Evolutionary conservation across 805 yeast genomes (phyloP).

Genomic region (Komagataella ulmi): DNA sequence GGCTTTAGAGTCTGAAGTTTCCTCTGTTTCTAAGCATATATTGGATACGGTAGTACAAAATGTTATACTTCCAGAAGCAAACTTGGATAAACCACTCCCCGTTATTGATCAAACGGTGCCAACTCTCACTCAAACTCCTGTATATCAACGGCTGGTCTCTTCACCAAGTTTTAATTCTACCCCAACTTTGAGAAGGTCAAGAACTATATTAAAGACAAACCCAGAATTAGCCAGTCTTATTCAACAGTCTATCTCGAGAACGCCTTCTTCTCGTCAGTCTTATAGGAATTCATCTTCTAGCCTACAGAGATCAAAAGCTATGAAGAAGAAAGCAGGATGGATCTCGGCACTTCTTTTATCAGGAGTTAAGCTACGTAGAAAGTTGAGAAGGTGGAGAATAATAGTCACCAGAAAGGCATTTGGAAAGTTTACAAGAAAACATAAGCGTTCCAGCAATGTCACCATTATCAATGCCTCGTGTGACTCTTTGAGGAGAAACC

Average conservation of each 20-base stretch:
- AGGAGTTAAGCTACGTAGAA: constrained; percentile 10
- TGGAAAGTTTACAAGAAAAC: not conserved
- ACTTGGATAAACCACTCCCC: not conserved
- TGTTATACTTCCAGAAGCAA: not conserved
- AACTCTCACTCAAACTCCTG: not conserved
- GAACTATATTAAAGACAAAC: not conserved
- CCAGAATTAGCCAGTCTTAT: not conserved
- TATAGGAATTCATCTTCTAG: constrained; percentile 3
- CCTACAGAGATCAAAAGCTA: constrained; percentile 17
- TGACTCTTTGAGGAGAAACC: not conserved
- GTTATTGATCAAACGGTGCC: not conserved
- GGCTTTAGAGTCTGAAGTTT: not conserved
- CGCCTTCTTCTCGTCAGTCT: not conserved
- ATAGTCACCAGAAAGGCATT: constrained; percentile 1
- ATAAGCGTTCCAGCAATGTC: not conserved
- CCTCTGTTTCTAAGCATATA: not conserved
- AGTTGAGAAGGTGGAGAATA: constrained; percentile 5
- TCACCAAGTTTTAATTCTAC: not conserved
- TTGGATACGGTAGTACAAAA: not conserved
- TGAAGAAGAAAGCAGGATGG: constrained; percentile 17
- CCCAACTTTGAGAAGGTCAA: not conserved
- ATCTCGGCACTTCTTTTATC: constrained; percentile 8
- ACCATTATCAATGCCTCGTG: not conserved
- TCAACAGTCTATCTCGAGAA: not conserved
- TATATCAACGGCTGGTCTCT: not conserved